Percentiles rank a stretch among this genome's conserved stretches.
These are phyloP conservation scores for Athelia psychrophila DNA, from an alignment of 1,284 basidiomycete species.

Conservation along the genomic window DNA sequence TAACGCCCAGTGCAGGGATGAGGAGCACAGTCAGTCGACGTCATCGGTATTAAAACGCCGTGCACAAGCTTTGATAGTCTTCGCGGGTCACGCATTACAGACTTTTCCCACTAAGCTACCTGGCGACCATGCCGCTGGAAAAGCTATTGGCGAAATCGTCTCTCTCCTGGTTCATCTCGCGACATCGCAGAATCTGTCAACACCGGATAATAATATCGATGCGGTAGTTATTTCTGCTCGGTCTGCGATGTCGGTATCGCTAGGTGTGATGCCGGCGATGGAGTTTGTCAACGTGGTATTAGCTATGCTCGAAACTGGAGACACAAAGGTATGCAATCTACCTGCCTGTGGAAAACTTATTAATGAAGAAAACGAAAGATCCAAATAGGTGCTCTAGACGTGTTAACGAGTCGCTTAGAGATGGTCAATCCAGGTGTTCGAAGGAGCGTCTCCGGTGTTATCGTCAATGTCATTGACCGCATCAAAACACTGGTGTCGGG, in stretches of 20 bases:
- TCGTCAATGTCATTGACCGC: slow-evolving; percentile 49
- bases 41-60: slow-evolving; percentile 51
- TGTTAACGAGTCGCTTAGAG: slow-evolving; percentile 65
- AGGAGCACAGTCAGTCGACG: slow-evolving; percentile 46
- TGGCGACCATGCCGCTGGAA: slow-evolving; percentile 16
- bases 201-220: slow-evolving; percentile 32
- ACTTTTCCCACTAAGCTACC: slow-evolving; percentile 18
- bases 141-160: slow-evolving; percentile 37
- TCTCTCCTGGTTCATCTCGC: slow-evolving; percentile 42
- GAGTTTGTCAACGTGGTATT: slow-evolving; percentile 57
- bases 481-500: slow-evolving; percentile 45
- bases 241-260: slow-evolving; percentile 42
- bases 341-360: no score
- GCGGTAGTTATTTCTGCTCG: slow-evolving; percentile 49
- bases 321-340: slow-evolving; percentile 36
- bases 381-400: slow-evolving; percentile 58
- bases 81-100: slow-evolving; percentile 47
- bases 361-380: slow-evolving; percentile 36
- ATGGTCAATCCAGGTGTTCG: slow-evolving; percentile 62
- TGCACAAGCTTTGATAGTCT: slow-evolving; percentile 62
- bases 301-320: slow-evolving; percentile 50
- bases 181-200: slow-evolving; percentile 27
- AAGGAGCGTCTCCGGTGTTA: slow-evolving; percentile 41
- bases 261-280: slow-evolving; percentile 63
- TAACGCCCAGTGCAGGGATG: slow-evolving; percentile 39